Conservation (phyloP, 2,329 filamentous ascomycete genomes). For the Colletotrichum cordylinicola region DNA sequence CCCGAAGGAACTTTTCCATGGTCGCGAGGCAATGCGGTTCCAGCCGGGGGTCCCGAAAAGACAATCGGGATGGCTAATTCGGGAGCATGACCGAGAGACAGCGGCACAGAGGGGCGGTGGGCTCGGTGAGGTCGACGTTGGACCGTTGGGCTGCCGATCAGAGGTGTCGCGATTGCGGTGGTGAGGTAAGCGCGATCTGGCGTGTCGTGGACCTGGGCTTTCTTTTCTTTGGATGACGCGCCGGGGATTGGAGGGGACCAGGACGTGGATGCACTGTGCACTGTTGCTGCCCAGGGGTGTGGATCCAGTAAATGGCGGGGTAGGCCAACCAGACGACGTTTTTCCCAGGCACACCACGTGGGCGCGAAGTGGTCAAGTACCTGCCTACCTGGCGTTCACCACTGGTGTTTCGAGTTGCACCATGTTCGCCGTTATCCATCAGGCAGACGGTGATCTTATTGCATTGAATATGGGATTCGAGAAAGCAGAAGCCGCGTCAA, state of each 20-base stretch:
- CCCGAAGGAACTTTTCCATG: slow-evolving; percentile 93
- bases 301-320: slow-evolving; percentile 23
- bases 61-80: not conserved
- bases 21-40: not conserved
- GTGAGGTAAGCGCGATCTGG: slow-evolving; percentile 19
- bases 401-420: not conserved
- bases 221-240: slow-evolving; percentile 22
- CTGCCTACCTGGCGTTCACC: not conserved
- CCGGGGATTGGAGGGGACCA: slow-evolving; percentile 5
- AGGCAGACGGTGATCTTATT: not conserved
- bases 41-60: not conserved
- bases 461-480: not conserved
- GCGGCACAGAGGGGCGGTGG: not conserved
- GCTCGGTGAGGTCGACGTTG: not conserved
- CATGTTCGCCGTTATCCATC: not conserved
- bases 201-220: slow-evolving; percentile 13
- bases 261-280: slow-evolving; percentile 20
- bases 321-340: slow-evolving; percentile 17
- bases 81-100: not conserved
- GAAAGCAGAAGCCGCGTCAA: not conserved
- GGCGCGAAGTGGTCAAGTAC: not conserved
- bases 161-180: not conserved
- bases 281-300: slow-evolving; percentile 11
- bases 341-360: slow-evolving; percentile 19
- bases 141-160: not conserved